Evolutionary conservation across 2,329 filamentous ascomycete genomes (phyloP).

Genomic region (Berkeleyomyces rouxiae): DNA sequence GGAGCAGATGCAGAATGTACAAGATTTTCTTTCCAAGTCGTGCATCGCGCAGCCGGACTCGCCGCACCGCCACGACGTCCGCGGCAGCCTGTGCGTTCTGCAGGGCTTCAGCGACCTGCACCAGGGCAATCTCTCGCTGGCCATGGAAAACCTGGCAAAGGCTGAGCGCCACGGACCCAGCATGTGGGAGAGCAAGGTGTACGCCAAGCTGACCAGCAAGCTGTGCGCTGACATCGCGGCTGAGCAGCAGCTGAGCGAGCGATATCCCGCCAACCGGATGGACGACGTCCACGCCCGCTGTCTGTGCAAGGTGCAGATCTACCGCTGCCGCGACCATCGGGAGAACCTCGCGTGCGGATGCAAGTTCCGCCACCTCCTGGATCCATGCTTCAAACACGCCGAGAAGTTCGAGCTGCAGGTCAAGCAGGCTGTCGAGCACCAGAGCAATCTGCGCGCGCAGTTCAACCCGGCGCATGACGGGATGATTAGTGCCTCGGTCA

Average conservation of each 20-base stretch:
- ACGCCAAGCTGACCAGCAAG: neutral
- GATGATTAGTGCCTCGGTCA: neutral
- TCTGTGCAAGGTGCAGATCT: neutral
- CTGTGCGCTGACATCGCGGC: neutral
- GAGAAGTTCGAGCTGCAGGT: neutral
- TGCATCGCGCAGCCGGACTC: neutral
- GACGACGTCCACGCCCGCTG: neutral
- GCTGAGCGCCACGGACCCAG: neutral
- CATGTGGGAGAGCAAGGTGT: neutral
- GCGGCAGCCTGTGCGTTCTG: neutral
- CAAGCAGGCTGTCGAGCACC: neutral
- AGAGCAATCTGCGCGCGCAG: neutral
- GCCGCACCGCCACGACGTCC: neutral
- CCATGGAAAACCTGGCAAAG: neutral
- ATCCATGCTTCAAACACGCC: neutral
- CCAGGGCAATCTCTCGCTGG: neutral
- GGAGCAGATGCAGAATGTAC: neutral
- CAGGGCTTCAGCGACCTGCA: neutral
- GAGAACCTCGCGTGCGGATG: neutral
- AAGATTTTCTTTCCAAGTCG: neutral
- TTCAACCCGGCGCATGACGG: neutral
- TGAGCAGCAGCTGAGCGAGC: neutral
- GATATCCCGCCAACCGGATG: neutral
- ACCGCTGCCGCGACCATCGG: neutral
- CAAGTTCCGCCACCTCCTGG: neutral